Evolutionary conservation across 768 basidiomycete species (phyloP), one percentile per base, ranked within the genome.

Genomic region (Mycena vitilis): DNA sequence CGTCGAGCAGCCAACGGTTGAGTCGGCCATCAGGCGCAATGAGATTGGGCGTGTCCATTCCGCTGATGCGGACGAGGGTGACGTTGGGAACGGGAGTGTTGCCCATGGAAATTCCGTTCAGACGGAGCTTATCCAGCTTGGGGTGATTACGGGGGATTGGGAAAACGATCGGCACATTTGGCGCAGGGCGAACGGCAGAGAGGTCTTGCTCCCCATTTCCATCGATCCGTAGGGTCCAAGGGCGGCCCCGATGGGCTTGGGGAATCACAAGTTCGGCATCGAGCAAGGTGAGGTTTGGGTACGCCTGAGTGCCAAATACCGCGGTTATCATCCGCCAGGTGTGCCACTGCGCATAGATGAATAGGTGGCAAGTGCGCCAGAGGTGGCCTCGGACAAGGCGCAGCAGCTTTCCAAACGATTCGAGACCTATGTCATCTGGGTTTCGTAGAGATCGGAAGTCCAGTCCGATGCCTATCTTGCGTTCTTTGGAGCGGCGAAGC

Each of bases 1-100:
- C 36, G 42, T 63, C 34, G 10, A 68, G 57, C 7, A 68, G 56
- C 67, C 67, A 58, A 10, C 42, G 67, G 15, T 25, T 59, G 42
- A 68, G 57, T 2, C 42, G 49, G 5, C 67, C 62, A 13, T 63
- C 57, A 2, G 23, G 15, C 16, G 22, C 61, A 10, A 63, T 9
- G n/a, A 68, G 38, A 53, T 56, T 47, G 12, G 45, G 60, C 16
- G 30, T 52, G 16, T 12, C 1, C 10, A 25, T 23, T 8, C 60
- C 60, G 38, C 60, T 42, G 49, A 68, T 44, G 20, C 66, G 66
- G 40, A 62, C 16, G 38, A 57, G 47, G 1, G 2, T 22, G 3
- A 63, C 37, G 16, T 9, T 42, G 7, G 55, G 60, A 4, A 62
- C 37, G 15, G 47, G 22, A 0, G 20, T 7, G 6, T 48, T 52